phyloP scores from a whole-genome alignment of 768 basidiomycete species.

The Kwoniella dendrophila region DNA sequence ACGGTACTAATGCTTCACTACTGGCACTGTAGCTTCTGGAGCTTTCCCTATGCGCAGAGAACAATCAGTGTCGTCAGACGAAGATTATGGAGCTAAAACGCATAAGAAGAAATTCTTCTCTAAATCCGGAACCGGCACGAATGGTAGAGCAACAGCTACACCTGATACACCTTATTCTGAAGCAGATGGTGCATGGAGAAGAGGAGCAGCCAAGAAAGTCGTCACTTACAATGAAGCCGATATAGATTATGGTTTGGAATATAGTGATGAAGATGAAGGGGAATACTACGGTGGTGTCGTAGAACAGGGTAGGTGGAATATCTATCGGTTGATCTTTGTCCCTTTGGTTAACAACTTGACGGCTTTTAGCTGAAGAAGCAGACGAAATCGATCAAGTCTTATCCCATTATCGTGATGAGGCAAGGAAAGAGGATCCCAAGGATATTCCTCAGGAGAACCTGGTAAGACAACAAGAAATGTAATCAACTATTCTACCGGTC shows the following conservation, averaged over 20 bases:
- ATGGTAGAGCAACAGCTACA: constrained; percentile 17
- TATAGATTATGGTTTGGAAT: constrained; percentile 50
- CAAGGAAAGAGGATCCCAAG: constrained; percentile 65
- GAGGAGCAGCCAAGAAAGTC: constrained; percentile 46
- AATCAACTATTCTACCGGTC: not conserved
- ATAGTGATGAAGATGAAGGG: constrained; percentile 36
- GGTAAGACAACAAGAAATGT: constrained; percentile 59
- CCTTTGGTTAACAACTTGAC: not conserved
- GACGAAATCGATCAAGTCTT: constrained; percentile 81
- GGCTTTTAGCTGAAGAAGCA: constrained; percentile 30
- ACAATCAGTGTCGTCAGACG: constrained; percentile 41
- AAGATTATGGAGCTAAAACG: constrained; percentile 49
- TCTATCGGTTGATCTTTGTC: constrained; percentile 4
- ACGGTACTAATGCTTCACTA: not conserved
- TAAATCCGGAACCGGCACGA: constrained; percentile 22
- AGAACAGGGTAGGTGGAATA: constrained; percentile 28
- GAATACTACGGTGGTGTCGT: constrained; percentile 26
- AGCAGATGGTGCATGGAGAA: constrained; percentile 37
- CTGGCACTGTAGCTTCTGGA: constrained; percentile 20
- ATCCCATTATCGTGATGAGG: constrained; percentile 82
- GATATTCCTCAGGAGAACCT: constrained; percentile 88
- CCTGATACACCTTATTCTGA: constrained; percentile 36
- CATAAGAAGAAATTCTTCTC: constrained; percentile 46
- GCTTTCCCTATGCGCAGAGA: constrained; percentile 40
- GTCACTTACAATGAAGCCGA: constrained; percentile 50